Evolutionary conservation across 441 rosid species (phyloP), one percentile per base, ranked within the genome.

Genomic region (Bruguiera hainesii): DNA sequence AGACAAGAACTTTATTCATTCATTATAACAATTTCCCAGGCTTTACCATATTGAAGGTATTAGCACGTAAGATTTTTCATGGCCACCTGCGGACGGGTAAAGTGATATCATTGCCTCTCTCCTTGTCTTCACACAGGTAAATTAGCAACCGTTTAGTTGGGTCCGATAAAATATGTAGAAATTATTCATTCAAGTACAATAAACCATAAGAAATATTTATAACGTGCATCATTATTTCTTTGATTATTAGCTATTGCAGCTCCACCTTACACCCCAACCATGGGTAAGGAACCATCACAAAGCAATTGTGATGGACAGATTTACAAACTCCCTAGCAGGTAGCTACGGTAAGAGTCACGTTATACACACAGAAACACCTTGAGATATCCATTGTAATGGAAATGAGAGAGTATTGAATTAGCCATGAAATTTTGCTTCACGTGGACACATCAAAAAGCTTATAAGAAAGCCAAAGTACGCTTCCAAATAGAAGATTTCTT

Each of bases 381-480:
- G 31, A 63, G 29, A 4, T 29, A 65, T 39, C 51, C 23, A n/a
- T 31, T 65, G 35, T 49, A 26, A 39, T 19, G 28, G 56, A 60
- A 56, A 53, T 6, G 62, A 23, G 26, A 50, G 62, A 49, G 66
- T 21, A n/a, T 60, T 26, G 30, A n/a, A 57, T 56, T 52, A 66
- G 65, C 62, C 64, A 31, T 26, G 15, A 26, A 33, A 2, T 49
- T 37, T 23, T 48, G 46, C 63, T 21, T 31, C 61, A 56, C 5
- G 52, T 20, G 48, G 16, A 30, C 60, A 26, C 10, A 28, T 4
- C 48, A 60, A 42, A 63, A 60, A 35, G 57, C 68, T 80, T 78
- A 83, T 69, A 84, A 37, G 66, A 73, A 64, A 55, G 89, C 83
- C 72, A 78, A 78, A 11, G 78, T 80, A 69, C 80, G 84, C 75